Base-by-base conservation (phyloP, 306 rosid species). In the Glycine soja region DNA sequence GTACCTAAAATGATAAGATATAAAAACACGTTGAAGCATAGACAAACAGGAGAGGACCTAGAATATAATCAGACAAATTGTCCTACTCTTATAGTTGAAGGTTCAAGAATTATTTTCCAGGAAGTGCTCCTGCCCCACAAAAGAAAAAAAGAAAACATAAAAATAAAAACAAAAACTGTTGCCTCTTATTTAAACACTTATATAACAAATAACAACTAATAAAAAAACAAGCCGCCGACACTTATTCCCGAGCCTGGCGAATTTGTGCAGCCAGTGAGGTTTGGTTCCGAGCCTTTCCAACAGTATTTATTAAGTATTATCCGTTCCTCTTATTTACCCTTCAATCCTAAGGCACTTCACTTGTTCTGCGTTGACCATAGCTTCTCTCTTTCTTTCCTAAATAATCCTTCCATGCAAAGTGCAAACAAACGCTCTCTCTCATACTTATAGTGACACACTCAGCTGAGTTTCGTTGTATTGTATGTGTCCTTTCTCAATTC, bases 211-310 rank as follows among this genome's bases (percentile, higher is more conserved):
- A 42, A 0, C 38, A 46, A 38, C n/a, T 15, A n/a, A 57, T 2
- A 65, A 13, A 10, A 45, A 8, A 52, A 74, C 32, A 63, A 15
- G 87, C 90, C 89, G 95, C 95, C 95, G 95, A 91, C 95, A 89
- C 90, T 79, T 77, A 24, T 53, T 58, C 74, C 72, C 82, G 70
- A 59, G 56, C 85, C 75, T 51, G 38, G 40, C 53, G 77, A 70
- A 51, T 46, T 77, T 70, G 62, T 45, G 71, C 58, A 53, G 70
- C 72, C 66, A 38, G 36, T 56, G 62, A 36, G 81, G 85, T 75
- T 72, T 82, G 81, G 78, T 69, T 75, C 79, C 80, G n/a, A 66
- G 57, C 82, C 82, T 86, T 66, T 45, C 48, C 74, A 30, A n/a
- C 47, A n/a, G 40, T 24, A 1, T 24, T 24, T 24, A 24, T 24